Conservation (phyloP, 148 eudicot species). For the Camellia granthamiana region DNA sequence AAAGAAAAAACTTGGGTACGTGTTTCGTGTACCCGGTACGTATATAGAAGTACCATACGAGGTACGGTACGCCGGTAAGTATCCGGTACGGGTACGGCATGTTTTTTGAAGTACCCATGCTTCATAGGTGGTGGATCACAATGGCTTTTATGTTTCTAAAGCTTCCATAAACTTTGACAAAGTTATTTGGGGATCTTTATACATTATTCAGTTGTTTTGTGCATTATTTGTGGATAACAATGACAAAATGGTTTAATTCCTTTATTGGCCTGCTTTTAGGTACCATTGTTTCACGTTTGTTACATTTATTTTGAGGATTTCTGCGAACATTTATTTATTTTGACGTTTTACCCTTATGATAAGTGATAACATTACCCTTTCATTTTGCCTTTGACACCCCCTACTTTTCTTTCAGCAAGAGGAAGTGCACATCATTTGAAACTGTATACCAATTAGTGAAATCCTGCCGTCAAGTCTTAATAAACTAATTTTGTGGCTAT, state of each 20-base stretch:
- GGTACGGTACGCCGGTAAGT: too few species aligned
- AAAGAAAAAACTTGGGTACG: too few species aligned
- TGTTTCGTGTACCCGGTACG: too few species aligned
- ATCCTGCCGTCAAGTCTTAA: background rate
- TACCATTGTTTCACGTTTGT: background rate
- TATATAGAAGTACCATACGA: too few species aligned
- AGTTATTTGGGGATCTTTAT: background rate
- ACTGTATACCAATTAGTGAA: background rate
- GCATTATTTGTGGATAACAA: background rate
- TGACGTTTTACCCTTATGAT: background rate
- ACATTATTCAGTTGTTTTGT: background rate
- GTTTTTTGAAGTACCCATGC: too few species aligned
- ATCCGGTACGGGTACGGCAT: too few species aligned
- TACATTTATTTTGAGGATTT: background rate
- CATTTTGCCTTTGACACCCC: background rate
- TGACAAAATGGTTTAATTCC: background rate
- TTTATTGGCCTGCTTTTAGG: background rate
- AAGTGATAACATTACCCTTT: background rate
- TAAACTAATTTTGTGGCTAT: background rate
- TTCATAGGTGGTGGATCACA: background rate
- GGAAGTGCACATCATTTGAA: background rate
- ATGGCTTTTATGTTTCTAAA: background rate
- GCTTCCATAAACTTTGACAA: background rate
- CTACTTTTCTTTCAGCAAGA: background rate
- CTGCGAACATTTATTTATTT: background rate